Base-by-base conservation (phyloP, 2,329 filamentous ascomycete species). In the Endoconidiophora polonica region DNA sequence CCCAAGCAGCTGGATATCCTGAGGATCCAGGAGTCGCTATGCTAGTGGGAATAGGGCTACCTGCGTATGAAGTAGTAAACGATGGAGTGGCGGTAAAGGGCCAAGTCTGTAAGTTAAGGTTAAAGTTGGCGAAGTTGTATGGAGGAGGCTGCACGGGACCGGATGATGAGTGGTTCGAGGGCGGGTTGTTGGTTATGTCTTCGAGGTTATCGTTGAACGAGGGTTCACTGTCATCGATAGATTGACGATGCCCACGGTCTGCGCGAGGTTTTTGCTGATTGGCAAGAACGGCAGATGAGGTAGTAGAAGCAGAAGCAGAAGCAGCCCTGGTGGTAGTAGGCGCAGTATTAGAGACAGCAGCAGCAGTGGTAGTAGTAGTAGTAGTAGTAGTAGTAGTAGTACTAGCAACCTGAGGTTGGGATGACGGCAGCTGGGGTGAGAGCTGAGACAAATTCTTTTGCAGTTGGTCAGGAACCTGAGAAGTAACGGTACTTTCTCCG, bases 361-460 rank as follows among this genome's bases (percentile, higher is more conserved):
- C 9, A 53, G 54, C 36, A 55, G 55, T 26, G 52, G 55, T 26
- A 55, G 55, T 3, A n/a, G 40, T 22, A 23, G 39, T 22, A 23
- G 48, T 18, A 37, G 42, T n/a, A 24, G 26, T 12, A 58, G 58
- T 18, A 61, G 60, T 54, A 64, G 62, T 45, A 65, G 63, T 33
- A n/a, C 26, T 9, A 33, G 26, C 3, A 33, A 33, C 26, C 12
- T 33, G 26, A 23, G 65, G 58, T 42, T 59, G 56, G 16, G 61
- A 57, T 65, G 65, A 66, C 43, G 53, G 23, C 26, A 33, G 9
- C 26, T 33, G 26, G 26, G 26, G 26, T 33, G 26, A 33, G 9
- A 33, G 26, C 26, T 33, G 26, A 29, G 26, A 29, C 26, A 29
- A 9, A 29, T 29, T 33, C 7, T 33, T 33, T 44, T 44, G 43